A percentile compares a stretch with the other conserved stretches of the same genome.
phyloP scores from a whole-genome alignment of 192 early-diverging fungal species.

The Neocallimastix lanati region DNA sequence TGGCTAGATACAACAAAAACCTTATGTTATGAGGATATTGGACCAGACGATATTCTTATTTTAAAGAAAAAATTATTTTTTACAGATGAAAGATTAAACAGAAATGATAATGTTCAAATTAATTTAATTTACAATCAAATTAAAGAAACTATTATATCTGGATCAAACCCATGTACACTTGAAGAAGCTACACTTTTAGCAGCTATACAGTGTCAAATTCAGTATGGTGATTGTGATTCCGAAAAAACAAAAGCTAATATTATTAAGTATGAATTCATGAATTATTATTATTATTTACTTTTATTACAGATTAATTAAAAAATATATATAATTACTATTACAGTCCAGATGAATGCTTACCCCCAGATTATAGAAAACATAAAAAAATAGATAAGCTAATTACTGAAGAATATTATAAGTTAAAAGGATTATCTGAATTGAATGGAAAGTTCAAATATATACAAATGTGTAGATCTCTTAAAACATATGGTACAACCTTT shows the following conservation, averaged over 20 bases:
- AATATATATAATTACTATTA: too few species aligned
- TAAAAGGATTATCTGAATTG: slow-evolving; percentile 29
- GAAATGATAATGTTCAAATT: slow-evolving; percentile 37
- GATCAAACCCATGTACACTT: slow-evolving; percentile 28
- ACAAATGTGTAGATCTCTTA: slow-evolving; percentile 27
- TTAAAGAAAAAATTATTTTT: slow-evolving; percentile 46
- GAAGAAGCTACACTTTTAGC: slow-evolving; percentile 37
- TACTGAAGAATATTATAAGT: slow-evolving; percentile 25
- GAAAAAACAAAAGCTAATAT: slow-evolving; percentile 27
- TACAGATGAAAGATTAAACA: slow-evolving; percentile 36
- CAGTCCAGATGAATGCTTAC: slow-evolving; percentile 15
- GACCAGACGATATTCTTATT: slow-evolving; percentile 19
- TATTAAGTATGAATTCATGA: slow-evolving; percentile 14
- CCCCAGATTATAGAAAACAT: slow-evolving; percentile 24
- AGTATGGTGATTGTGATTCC: slow-evolving; percentile 32
- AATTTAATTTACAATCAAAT: slow-evolving; percentile 33
- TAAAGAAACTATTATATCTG: slow-evolving; percentile 24
- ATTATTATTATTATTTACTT: too few species aligned
- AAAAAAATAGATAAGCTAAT: slow-evolving; percentile 29
- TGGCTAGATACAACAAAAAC: slow-evolving; percentile 35
- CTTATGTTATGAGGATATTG: slow-evolving; percentile 28
- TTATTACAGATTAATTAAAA: too few species aligned
- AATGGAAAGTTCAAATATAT: slow-evolving; percentile 41
- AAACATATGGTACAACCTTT: slow-evolving; percentile 41
- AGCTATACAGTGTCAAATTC: slow-evolving; percentile 28